A percentile compares a stretch with the other conserved stretches of the same genome.
These are phyloP conservation scores for Cyberlindnera saturnus DNA, from an alignment of 805 yeast genomes.

Conservation along the genomic window DNA sequence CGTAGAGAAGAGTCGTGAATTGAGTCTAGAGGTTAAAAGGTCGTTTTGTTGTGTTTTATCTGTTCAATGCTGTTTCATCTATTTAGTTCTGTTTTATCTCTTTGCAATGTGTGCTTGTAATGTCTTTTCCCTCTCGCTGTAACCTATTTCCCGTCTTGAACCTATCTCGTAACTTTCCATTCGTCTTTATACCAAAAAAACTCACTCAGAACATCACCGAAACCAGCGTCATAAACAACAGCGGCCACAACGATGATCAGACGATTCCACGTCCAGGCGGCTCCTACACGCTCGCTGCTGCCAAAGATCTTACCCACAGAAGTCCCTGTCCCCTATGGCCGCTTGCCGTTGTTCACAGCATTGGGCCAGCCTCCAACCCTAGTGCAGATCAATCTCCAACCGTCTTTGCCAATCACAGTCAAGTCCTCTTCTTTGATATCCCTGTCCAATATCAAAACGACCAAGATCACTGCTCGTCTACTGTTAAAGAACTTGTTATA, in stretches of 20 bases:
- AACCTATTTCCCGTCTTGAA: too few relatives aligned
- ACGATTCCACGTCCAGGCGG: conserved; percentile 12
- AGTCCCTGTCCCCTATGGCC: conserved; percentile 2
- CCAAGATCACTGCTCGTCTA: conserved; percentile 2
- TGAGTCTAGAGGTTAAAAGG: too few relatives aligned
- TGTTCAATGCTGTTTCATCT: too few relatives aligned
- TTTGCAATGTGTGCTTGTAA: too few relatives aligned
- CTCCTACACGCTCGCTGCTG: conserved; percentile 8
- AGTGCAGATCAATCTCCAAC: conserved; percentile 45
- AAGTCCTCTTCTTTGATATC: conserved; percentile 45
- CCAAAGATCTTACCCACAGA: not conserved
- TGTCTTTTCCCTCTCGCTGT: too few relatives aligned
- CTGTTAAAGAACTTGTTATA: not conserved
- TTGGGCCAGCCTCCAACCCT: conserved; percentile 46
- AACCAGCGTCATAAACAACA: not conserved
- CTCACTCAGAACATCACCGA: too few relatives aligned
- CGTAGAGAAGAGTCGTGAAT: conserved; percentile 10
- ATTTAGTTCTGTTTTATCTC: too few relatives aligned
- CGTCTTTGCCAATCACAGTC: conserved; percentile 50
- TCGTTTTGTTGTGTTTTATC: too few relatives aligned
- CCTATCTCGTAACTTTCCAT: too few relatives aligned
- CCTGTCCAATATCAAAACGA: conserved; percentile 18
- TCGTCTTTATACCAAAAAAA: too few relatives aligned
- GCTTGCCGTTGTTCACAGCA: conserved; percentile 21
- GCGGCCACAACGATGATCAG: not conserved